Evolutionary conservation across 495 filamentous ascomycete species (phyloP).

Genomic region (Baudoinia panamericana): DNA sequence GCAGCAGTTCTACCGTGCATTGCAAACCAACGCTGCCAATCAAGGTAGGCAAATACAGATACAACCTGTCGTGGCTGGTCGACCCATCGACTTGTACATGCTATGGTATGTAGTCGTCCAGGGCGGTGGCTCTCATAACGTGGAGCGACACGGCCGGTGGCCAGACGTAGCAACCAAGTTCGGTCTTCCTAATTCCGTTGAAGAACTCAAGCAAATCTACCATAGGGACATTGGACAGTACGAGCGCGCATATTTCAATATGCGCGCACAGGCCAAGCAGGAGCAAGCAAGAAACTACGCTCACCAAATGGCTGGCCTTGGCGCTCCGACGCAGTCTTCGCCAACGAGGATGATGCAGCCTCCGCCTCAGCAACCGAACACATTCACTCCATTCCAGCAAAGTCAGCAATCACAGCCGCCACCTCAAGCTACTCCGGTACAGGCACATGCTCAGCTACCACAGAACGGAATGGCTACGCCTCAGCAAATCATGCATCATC

Average conservation of each 20-base stretch:
- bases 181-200: constrained; percentile 50
- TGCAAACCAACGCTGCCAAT: constrained; percentile 58
- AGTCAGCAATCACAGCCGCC: constrained; percentile 28
- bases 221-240: constrained; percentile 34
- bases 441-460: constrained; percentile 24
- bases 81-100: constrained; percentile 54
- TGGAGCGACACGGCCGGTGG: constrained; percentile 59
- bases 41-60: constrained; percentile 55
- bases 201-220: constrained; percentile 61
- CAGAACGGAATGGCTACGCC: constrained; percentile 24
- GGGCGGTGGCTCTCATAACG: constrained; percentile 63
- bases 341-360: constrained; percentile 37
- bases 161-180: constrained; percentile 52
- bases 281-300: constrained; percentile 33
- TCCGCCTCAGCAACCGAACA: constrained; percentile 21
- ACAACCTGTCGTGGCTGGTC: constrained; percentile 56
- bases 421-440: constrained; percentile 14
- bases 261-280: constrained; percentile 31
- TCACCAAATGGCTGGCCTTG: constrained; percentile 31
- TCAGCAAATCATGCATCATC: constrained; percentile 17
- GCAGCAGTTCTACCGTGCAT: constrained; percentile 60
- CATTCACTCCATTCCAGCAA: constrained; percentile 10
- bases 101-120: constrained; percentile 66
- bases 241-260: constrained; percentile 11
- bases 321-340: constrained; percentile 30